phyloP scores from a whole-genome alignment of 352 stramenopile species.

The Phytophthora pseudosyringae region DNA sequence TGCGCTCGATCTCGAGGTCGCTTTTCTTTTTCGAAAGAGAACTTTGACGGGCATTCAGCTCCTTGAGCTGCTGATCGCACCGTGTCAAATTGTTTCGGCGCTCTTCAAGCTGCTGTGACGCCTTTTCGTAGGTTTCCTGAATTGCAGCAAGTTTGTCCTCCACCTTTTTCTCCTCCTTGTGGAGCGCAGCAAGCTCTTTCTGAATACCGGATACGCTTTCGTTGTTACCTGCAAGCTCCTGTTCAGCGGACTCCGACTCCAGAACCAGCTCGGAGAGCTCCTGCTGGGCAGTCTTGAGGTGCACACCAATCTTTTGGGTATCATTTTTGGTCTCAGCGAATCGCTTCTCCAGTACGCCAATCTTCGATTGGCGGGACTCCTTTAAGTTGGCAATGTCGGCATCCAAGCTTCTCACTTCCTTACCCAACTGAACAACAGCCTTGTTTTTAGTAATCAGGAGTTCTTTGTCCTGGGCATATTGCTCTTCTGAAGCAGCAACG shows the following conservation, averaged over 20 bases:
- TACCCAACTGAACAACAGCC: conserved; percentile 77
- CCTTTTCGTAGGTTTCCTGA: conserved; percentile 65
- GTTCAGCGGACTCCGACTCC: conserved; percentile 73
- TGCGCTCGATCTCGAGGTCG: conserved; percentile 93
- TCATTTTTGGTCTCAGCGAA: conserved; percentile 83
- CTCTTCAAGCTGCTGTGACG: conserved; percentile 72
- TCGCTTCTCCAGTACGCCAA: conserved; percentile 78
- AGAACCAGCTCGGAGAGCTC: conserved; percentile 76
- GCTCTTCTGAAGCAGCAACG: conserved; percentile 67
- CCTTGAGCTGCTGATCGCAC: conserved; percentile 93
- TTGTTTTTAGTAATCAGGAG: conserved; percentile 69
- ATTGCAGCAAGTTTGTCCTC: conserved; percentile 70
- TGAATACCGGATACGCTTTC: conserved; percentile 59
- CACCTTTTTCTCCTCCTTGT: conserved; percentile 77
- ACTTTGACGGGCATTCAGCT: conserved; percentile 84
- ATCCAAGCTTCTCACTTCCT: conserved; percentile 76
- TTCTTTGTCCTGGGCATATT: conserved; percentile 75
- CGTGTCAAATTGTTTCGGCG: conserved; percentile 72
- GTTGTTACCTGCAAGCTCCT: conserved; percentile 67
- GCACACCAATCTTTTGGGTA: conserved; percentile 59
- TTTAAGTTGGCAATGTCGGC: conserved; percentile 86
- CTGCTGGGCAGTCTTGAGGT: conserved; percentile 72
- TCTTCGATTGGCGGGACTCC: conserved; percentile 79
- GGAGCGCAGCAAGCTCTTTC: conserved; percentile 63
- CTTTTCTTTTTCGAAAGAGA: conserved; percentile 87